Conservation (phyloP, 257 asterid genomes). For the Cruciata laevipes region DNA sequence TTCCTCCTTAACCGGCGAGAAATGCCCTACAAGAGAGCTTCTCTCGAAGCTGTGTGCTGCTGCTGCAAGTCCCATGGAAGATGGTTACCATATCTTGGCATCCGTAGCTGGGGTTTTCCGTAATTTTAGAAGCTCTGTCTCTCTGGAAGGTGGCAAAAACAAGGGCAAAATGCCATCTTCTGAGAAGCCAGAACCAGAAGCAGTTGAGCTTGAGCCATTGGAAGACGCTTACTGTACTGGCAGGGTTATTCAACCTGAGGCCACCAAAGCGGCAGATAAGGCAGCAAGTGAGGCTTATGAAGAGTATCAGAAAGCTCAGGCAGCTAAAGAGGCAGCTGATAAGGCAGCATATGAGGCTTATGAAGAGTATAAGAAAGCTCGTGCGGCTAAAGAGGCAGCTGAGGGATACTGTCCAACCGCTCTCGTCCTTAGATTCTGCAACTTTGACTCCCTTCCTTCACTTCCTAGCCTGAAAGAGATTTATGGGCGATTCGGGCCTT, state of each 20-base stretch:
- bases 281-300: constrained; percentile 8
- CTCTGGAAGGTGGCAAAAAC: constrained; percentile 19
- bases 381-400: constrained; percentile 17
- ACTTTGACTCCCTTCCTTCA: constrained; percentile 53
- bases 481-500: constrained; percentile 50
- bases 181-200: constrained; percentile 19
- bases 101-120: constrained; percentile 35
- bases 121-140: constrained; percentile 38
- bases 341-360: neutral
- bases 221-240: constrained; percentile 57
- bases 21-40: constrained; percentile 34
- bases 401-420: constrained; percentile 44
- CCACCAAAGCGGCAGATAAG: constrained; percentile 22
- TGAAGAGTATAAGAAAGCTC: neutral
- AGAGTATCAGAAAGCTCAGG: neutral
- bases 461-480: constrained; percentile 43
- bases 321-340: neutral
- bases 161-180: constrained; percentile 7
- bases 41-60: constrained; percentile 42
- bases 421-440: constrained; percentile 43
- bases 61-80: constrained; percentile 49
- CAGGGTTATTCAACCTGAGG: constrained; percentile 38
- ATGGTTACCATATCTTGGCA: constrained; percentile 15
- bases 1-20: constrained; percentile 8
- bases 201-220: constrained; percentile 33